Percentiles rank a stretch among this genome's conserved stretches.
These are phyloP conservation scores for Leptomonas seymouri DNA, from an alignment of 208 protist genomes.

Conservation along the genomic window DNA sequence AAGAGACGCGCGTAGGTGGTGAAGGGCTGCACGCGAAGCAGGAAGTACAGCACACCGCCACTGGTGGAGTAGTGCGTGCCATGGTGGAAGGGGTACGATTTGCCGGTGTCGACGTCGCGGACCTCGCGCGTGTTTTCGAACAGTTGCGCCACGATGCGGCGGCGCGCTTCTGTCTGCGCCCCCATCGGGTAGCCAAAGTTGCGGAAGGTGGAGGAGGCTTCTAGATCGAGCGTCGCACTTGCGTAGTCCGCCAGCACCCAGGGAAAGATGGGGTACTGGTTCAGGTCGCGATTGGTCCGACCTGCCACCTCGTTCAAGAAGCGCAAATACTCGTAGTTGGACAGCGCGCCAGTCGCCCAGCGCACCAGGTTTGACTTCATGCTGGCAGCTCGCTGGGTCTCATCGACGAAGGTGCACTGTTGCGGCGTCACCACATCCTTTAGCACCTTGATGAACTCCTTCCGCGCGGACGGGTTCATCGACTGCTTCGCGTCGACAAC, in stretches of 20 bases:
- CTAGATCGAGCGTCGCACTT: slow-evolving; percentile 75
- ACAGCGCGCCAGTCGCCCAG: slow-evolving; percentile 92
- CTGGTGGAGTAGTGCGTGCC: slow-evolving; percentile 98
- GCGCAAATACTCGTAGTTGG: slow-evolving; percentile 95
- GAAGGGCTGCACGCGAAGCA: slow-evolving; percentile 98
- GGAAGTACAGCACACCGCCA: slow-evolving; percentile 95
- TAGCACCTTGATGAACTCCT: slow-evolving; percentile 68
- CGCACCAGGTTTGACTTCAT: slow-evolving; percentile 77
- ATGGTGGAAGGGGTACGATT: slow-evolving; percentile 95
- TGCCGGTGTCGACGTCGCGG: slow-evolving; percentile 33
- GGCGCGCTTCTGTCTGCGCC: slow-evolving; percentile 86
- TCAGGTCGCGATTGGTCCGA: slow-evolving; percentile 91
- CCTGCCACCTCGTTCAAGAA: slow-evolving; percentile 93
- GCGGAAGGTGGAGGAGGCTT: slow-evolving; percentile 78
- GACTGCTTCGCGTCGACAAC: slow-evolving; percentile 85
- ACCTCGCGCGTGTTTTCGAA: slow-evolving; percentile 71
- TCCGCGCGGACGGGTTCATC: slow-evolving; percentile 83
- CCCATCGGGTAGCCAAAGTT: slow-evolving; percentile 97
- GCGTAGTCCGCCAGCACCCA: slow-evolving; percentile 94
- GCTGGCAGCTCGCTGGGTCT: slow-evolving; percentile 43
- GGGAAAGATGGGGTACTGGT: slow-evolving; percentile 96
- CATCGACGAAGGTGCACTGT: slow-evolving; percentile 66
- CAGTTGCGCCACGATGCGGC: slow-evolving; percentile 69
- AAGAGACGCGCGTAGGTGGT: slow-evolving; percentile 86
- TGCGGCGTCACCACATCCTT: slow-evolving; percentile 55